phyloP scores from a whole-genome alignment of 257 asterid genomes.

The Paulownia fortunei region DNA sequence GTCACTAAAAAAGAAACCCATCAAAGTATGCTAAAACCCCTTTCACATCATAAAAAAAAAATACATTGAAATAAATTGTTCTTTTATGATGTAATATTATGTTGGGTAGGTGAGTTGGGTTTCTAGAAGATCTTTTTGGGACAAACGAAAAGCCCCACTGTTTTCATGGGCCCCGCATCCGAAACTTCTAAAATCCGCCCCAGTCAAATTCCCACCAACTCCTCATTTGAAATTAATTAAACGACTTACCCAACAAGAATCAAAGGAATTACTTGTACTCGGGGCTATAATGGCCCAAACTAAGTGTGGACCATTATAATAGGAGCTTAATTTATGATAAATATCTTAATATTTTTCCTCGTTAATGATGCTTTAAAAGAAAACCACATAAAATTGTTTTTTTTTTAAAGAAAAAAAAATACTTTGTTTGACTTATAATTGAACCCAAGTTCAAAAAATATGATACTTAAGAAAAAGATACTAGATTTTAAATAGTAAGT shows the following conservation, averaged over 20 bases:
- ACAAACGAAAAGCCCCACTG: not conserved
- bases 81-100: not conserved
- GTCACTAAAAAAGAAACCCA: not conserved
- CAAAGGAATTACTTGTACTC: not conserved
- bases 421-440: too few relatives aligned
- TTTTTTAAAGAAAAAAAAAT: too few relatives aligned
- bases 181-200: conserved; percentile 35
- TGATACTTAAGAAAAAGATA: too few relatives aligned
- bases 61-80: not conserved
- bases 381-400: too few relatives aligned
- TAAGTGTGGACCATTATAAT: not conserved
- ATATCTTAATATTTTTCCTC: not conserved
- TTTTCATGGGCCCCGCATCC: conserved; percentile 17
- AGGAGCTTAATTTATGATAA: not conserved
- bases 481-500: too few relatives aligned
- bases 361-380: not conserved
- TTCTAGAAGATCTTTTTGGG: conserved; percentile 33
- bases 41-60: conserved; percentile 9
- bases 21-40: conserved; percentile 15
- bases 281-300: not conserved
- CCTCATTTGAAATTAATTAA: conserved; percentile 14
- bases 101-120: conserved; percentile 28
- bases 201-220: conserved; percentile 35
- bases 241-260: not conserved
- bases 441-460: too few relatives aligned